Conservation (phyloP, 2,329 filamentous ascomycete genomes). For the Rutstroemia sp. region DNA sequence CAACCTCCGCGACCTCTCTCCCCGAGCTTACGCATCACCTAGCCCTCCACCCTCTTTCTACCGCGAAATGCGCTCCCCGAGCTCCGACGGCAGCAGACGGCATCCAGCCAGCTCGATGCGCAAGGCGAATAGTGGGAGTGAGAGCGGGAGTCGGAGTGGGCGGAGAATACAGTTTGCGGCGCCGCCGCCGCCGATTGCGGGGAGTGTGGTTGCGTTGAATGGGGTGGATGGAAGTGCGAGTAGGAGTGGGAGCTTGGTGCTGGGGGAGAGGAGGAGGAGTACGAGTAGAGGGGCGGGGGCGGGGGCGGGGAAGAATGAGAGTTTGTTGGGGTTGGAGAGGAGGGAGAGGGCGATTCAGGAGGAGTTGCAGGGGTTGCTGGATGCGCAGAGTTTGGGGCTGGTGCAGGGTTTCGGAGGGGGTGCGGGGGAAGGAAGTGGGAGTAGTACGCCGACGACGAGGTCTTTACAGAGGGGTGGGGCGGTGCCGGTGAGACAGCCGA, state of each 20-base stretch:
- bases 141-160: neutral
- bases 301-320: conserved; percentile 14
- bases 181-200: conserved; percentile 25
- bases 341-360: conserved; percentile 46
- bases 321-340: conserved; percentile 36
- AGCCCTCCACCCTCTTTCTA: conserved; percentile 4
- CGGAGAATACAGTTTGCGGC: conserved; percentile 25
- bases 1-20: conserved; percentile 1
- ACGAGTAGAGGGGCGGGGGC: neutral
- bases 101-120: neutral
- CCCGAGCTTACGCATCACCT: neutral
- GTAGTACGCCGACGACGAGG: conserved; percentile 20
- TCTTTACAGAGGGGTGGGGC: conserved; percentile 29
- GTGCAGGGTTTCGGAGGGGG: conserved; percentile 24
- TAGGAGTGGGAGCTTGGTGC: neutral
- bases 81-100: neutral
- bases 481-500: conserved; percentile 54
- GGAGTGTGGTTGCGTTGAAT: conserved; percentile 11
- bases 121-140: neutral
- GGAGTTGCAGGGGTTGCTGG: conserved; percentile 50
- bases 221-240: conserved; percentile 6
- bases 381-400: conserved; percentile 47
- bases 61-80: neutral
- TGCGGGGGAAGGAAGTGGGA: conserved; percentile 29
- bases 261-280: neutral